phyloP scores from a whole-genome alignment of 1,139 yeast genomes.

The Scheffersomyces cryptocercus region DNA sequence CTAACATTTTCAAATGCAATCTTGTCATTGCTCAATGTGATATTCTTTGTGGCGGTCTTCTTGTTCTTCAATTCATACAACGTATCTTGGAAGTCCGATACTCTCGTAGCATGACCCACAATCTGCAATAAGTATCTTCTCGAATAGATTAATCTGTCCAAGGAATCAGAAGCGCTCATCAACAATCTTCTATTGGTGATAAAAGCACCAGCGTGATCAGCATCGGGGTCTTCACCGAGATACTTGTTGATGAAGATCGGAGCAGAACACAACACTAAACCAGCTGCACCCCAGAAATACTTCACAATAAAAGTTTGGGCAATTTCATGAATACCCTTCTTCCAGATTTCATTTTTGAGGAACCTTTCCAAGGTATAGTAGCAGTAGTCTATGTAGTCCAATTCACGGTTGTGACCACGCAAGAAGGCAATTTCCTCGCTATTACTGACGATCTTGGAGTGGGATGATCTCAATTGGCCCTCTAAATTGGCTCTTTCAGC shows the following conservation, averaged over 20 bases:
- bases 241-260: slow-evolving; percentile 80
- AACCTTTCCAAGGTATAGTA: slow-evolving; percentile 83
- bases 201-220: slow-evolving; percentile 69
- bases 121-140: slow-evolving; percentile 84
- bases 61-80: slow-evolving; percentile 52
- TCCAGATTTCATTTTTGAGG: slow-evolving; percentile 74
- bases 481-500: slow-evolving; percentile 78
- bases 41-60: slow-evolving; percentile 31
- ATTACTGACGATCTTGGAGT: slow-evolving; percentile 75
- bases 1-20: slow-evolving; percentile 75
- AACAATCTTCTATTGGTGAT: slow-evolving; percentile 88
- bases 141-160: slow-evolving; percentile 84
- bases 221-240: slow-evolving; percentile 47
- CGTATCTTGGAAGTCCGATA: slow-evolving; percentile 67
- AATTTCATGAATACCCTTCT: slow-evolving; percentile 71
- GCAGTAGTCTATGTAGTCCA: slow-evolving; percentile 74
- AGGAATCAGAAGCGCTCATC: slow-evolving; percentile 82
- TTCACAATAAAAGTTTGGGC: slow-evolving; percentile 85
- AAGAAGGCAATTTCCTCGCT: slow-evolving; percentile 87
- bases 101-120: slow-evolving; percentile 80
- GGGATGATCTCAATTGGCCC: slow-evolving; percentile 81
- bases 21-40: slow-evolving; percentile 53
- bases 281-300: slow-evolving; percentile 96
- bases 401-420: slow-evolving; percentile 78
- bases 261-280: slow-evolving; percentile 81